A percentile compares a stretch with the other conserved stretches of the same genome.
Conservation (phyloP, 768 basidiomycete species). For the Collybia mongolica region DNA sequence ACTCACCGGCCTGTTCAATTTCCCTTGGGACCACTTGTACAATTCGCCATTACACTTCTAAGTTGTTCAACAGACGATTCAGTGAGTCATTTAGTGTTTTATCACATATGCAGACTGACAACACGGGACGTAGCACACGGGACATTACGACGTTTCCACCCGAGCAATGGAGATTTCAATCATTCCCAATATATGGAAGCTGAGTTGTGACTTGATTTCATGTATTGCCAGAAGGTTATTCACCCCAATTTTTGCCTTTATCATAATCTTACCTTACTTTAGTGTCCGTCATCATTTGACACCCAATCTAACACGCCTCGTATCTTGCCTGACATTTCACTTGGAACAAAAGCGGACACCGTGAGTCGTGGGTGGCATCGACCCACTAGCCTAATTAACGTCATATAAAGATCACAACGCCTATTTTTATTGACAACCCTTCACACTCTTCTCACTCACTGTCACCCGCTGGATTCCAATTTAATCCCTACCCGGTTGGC, state of each 20-base stretch:
- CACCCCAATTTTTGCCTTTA: too few relatives aligned
- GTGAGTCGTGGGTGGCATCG: conserved; percentile 33
- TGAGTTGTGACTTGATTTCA: conserved; percentile 51
- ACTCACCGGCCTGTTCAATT: conserved; percentile 63
- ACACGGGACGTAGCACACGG: conserved; percentile 36
- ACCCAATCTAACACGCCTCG: conserved; percentile 53
- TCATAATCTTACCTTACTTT: conserved; percentile 1
- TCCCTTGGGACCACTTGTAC: conserved; percentile 62
- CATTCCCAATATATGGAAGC: conserved; percentile 49
- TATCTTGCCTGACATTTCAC: conserved; percentile 52
- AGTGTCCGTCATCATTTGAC: conserved; percentile 57
- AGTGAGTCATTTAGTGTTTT: conserved; percentile 19
- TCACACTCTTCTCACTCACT: conserved; percentile 38
- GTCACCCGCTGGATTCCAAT: conserved; percentile 46
- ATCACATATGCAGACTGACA: neutral
- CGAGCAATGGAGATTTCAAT: conserved; percentile 55
- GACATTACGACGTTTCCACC: conserved; percentile 46
- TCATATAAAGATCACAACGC: conserved; percentile 31
- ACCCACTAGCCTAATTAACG: neutral
- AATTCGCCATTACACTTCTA: conserved; percentile 51
- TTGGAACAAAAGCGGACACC: conserved; percentile 53
- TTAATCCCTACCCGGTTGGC: conserved; percentile 51
- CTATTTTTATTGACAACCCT: conserved; percentile 45
- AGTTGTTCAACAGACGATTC: conserved; percentile 47
- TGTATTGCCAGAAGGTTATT: conserved; percentile 50